Percentiles rank a stretch among this genome's conserved stretches.
phyloP scores from a whole-genome alignment of 2,329 filamentous ascomycete genomes.

The Onygena corvina region DNA sequence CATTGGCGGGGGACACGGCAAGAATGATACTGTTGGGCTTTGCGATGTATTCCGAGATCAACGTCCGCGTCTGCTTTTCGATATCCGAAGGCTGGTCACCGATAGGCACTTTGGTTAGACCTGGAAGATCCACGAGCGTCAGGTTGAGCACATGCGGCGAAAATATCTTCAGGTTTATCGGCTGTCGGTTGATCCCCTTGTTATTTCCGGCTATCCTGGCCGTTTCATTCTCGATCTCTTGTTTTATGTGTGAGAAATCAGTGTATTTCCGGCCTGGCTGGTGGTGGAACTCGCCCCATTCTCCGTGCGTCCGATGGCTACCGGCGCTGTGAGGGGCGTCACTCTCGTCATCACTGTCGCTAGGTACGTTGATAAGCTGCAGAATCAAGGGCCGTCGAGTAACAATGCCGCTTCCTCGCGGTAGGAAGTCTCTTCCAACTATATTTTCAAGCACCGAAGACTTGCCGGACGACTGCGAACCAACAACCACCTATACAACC shows the following conservation, averaged over 20 bases:
- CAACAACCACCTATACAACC: conserved; percentile 80
- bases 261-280: conserved; percentile 79
- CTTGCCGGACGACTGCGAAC: conserved; percentile 95
- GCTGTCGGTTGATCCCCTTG: conserved; percentile 94
- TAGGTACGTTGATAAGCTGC: conserved; percentile 92
- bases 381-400: conserved; percentile 88
- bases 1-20: conserved; percentile 92
- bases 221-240: conserved; percentile 95
- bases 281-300: conserved; percentile 96
- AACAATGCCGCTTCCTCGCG: conserved; percentile 91
- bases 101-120: conserved; percentile 94
- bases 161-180: conserved; percentile 97
- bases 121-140: conserved; percentile 89
- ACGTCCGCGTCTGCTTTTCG: conserved; percentile 91
- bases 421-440: conserved; percentile 91
- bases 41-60: conserved; percentile 96
- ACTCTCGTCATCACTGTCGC: conserved; percentile 55
- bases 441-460: conserved; percentile 98
- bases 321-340: conserved; percentile 68
- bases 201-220: conserved; percentile 89
- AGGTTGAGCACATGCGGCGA: conserved; percentile 93
- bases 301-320: conserved; percentile 52
- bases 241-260: conserved; percentile 85
- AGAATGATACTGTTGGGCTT: conserved; percentile 98
- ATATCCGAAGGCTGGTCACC: conserved; percentile 96